These are phyloP conservation scores for Globisporangium camurandrum DNA, from an alignment of 352 stramenopile genomes.

Conservation along the genomic window DNA sequence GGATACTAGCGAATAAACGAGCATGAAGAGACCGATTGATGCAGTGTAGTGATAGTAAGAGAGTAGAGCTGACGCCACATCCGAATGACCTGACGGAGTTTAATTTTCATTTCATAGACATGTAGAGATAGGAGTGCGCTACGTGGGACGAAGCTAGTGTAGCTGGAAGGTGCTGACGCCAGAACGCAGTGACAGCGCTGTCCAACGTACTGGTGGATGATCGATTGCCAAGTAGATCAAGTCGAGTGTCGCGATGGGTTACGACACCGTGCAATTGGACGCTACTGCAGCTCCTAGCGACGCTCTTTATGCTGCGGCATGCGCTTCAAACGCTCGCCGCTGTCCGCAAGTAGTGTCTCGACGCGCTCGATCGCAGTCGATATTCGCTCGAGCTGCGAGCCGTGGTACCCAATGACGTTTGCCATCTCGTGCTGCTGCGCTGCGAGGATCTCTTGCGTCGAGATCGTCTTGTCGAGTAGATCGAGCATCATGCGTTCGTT, in stretches of 20 bases:
- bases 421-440: constrained; percentile 71
- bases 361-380: constrained; percentile 64
- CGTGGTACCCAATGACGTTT: constrained; percentile 54
- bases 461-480: constrained; percentile 71
- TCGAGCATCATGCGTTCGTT: constrained; percentile 71
- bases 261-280: no score
- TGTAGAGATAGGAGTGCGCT: no score
- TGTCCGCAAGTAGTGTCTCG: constrained; percentile 48
- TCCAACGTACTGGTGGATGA: no score
- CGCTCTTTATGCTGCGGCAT: constrained; percentile 7
- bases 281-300: constrained; percentile 8
- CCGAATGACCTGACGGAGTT: no score
- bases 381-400: constrained; percentile 52
- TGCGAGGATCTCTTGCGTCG: constrained; percentile 67
- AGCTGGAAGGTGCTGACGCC: no score
- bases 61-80: no score
- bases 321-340: constrained; percentile 22
- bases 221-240: no score
- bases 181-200: no score
- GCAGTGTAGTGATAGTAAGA: no score
- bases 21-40: neutral
- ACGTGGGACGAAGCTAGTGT: no score
- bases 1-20: constrained; percentile 5
- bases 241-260: no score
- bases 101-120: no score